phyloP scores from a whole-genome alignment of 2,329 filamentous ascomycete species.

The Ramularia collo-cygni region DNA sequence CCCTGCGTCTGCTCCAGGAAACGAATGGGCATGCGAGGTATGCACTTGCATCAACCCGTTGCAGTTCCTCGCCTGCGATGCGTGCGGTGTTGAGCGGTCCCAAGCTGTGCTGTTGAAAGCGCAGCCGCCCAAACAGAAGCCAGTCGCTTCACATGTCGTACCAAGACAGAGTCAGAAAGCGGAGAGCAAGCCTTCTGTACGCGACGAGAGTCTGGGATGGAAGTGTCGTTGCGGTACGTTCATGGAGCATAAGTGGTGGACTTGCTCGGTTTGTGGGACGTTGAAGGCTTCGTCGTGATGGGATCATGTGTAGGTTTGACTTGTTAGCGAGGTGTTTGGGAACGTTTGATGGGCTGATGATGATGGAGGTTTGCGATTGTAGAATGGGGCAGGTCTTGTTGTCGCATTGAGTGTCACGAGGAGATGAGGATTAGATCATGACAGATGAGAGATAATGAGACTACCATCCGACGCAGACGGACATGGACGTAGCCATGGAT shows the following conservation, averaged over 20 bases:
- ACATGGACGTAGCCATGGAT: no score
- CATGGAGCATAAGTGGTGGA: conserved; percentile 61
- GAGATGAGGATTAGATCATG: no score
- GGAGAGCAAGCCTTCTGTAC: conserved; percentile 22
- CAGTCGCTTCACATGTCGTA: conserved; percentile 2
- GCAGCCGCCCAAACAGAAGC: neutral
- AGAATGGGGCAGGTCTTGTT: no score
- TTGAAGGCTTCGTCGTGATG: conserved; percentile 50
- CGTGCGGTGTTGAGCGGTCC: conserved; percentile 51
- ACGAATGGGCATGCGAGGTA: conserved; percentile 51
- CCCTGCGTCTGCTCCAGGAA: conserved; percentile 28
- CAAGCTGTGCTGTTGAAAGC: conserved; percentile 29
- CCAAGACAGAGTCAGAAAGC: conserved; percentile 2
- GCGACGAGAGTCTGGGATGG: conserved; percentile 50
- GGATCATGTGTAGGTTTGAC: no score
- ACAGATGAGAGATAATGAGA: no score
- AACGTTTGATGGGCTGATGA: no score
- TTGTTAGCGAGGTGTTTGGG: neutral
- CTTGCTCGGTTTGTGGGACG: conserved; percentile 52
- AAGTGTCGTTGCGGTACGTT: conserved; percentile 54
- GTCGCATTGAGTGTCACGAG: no score
- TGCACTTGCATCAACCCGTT: conserved; percentile 58
- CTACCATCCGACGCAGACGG: no score
- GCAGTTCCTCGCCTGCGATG: conserved; percentile 55
- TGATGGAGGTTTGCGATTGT: no score